Conservation (phyloP, 805 yeast genomes). For the Cyberlindnera americana region DNA sequence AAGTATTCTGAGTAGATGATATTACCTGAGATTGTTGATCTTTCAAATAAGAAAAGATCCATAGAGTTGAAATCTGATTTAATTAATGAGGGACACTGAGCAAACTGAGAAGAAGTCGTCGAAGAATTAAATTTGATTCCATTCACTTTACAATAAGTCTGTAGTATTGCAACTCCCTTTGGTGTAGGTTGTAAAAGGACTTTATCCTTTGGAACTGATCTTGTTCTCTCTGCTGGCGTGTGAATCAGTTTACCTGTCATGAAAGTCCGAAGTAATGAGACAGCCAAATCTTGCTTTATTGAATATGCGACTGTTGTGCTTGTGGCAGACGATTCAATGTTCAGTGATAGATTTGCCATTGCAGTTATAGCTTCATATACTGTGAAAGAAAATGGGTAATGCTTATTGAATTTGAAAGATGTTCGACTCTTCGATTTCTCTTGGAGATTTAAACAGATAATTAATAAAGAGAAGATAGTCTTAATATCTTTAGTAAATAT, state of each 20-base stretch:
- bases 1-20: constrained; percentile 61
- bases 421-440: constrained; percentile 27
- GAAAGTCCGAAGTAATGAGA: constrained; percentile 44
- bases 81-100: constrained; percentile 43
- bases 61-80: constrained; percentile 63
- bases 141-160: constrained; percentile 51
- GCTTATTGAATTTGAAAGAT: constrained; percentile 29
- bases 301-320: constrained; percentile 52
- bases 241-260: constrained; percentile 65
- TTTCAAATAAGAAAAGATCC: constrained; percentile 64
- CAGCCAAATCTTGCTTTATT: constrained; percentile 49
- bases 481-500: constrained; percentile 55
- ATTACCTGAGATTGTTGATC: constrained; percentile 54
- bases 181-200: constrained; percentile 79
- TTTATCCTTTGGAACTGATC: constrained; percentile 40
- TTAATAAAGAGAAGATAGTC: constrained; percentile 53
- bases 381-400: constrained; percentile 51
- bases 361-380: constrained; percentile 45
- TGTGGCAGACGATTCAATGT: constrained; percentile 46
- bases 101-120: background rate
- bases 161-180: constrained; percentile 75
- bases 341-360: constrained; percentile 48
- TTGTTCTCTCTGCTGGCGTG: constrained; percentile 71
- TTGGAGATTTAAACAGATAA: constrained; percentile 39
- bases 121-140: constrained; percentile 40